These are phyloP conservation scores for Pseudocercospora ulei DNA, from an alignment of 2,329 filamentous ascomycete genomes.

Conservation along the genomic window DNA sequence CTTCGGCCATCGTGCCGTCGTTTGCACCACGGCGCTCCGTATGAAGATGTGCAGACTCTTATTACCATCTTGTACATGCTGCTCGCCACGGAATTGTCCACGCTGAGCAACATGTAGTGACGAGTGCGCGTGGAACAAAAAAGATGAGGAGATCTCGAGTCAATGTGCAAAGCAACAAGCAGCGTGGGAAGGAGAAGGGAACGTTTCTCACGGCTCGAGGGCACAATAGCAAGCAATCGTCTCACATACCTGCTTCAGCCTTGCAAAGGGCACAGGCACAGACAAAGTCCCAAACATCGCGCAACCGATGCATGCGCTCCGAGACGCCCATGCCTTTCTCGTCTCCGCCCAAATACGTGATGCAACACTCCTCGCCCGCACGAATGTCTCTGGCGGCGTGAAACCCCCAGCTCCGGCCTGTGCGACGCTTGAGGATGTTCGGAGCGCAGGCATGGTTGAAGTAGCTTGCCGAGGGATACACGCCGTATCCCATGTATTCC, in stretches of 20 bases:
- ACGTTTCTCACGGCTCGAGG: too few species aligned
- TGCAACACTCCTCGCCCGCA: slow-evolving; percentile 40
- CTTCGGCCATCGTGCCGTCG: too few species aligned
- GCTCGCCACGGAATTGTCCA: too few species aligned
- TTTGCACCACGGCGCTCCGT: too few species aligned
- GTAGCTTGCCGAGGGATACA: slow-evolving; percentile 42
- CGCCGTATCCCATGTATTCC: slow-evolving; percentile 43
- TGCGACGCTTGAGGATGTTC: slow-evolving; percentile 38
- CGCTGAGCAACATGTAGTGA: too few species aligned
- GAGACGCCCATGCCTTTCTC: slow-evolving; percentile 36
- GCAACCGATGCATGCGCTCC: slow-evolving; percentile 35
- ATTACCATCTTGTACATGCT: too few species aligned
- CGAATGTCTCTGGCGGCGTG: slow-evolving; percentile 32
- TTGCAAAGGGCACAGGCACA: slow-evolving; percentile 38
- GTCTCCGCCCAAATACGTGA: slow-evolving; percentile 44
- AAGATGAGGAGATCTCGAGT: too few species aligned
- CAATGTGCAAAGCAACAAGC: too few species aligned
- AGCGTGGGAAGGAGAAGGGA: too few species aligned
- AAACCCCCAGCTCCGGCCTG: slow-evolving; percentile 39
- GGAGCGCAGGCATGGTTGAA: slow-evolving; percentile 44
- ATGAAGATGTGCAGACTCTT: too few species aligned
- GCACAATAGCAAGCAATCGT: too few species aligned
- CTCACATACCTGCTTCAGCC: slow-evolving; percentile 8
- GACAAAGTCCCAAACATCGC: slow-evolving; percentile 41
- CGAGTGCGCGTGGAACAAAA: too few species aligned